phyloP scores from a whole-genome alignment of 306 rosid species.

The Medicago arabica region DNA sequence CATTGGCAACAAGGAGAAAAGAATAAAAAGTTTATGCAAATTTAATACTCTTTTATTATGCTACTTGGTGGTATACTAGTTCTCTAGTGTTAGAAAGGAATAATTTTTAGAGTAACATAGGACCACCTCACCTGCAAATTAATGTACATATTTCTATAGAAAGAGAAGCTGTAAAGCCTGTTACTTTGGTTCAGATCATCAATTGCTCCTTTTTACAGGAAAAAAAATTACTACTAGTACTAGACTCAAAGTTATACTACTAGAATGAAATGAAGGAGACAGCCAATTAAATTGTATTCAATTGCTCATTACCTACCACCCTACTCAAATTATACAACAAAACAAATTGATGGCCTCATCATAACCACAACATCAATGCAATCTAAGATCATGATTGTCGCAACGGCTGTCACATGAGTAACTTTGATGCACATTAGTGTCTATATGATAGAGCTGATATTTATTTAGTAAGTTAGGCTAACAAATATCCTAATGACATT shows the following conservation, averaged over 20 bases:
- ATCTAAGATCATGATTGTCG: constrained; percentile 43
- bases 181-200: constrained; percentile 25
- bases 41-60: constrained; percentile 23
- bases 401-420: constrained; percentile 51
- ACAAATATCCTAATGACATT: too few relatives aligned
- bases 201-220: constrained; percentile 8
- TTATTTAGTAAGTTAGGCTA: too few relatives aligned
- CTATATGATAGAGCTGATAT: constrained; percentile 13
- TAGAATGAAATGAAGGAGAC: constrained; percentile 37
- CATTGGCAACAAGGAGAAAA: neutral
- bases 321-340: constrained; percentile 42
- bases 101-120: constrained; percentile 41
- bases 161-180: constrained; percentile 44
- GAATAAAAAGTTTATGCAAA: constrained; percentile 10
- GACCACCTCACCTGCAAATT: constrained; percentile 44
- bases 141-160: constrained; percentile 12
- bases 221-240: neutral
- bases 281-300: constrained; percentile 15
- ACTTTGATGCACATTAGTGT: constrained; percentile 34
- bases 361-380: constrained; percentile 63
- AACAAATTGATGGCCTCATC: constrained; percentile 53
- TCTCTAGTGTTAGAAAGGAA: constrained; percentile 6
- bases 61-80: neutral
- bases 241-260: constrained; percentile 17
- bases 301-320: constrained; percentile 37